Base-by-base conservation (phyloP, 257 asterid species). In the Solanum paucissectum region DNA sequence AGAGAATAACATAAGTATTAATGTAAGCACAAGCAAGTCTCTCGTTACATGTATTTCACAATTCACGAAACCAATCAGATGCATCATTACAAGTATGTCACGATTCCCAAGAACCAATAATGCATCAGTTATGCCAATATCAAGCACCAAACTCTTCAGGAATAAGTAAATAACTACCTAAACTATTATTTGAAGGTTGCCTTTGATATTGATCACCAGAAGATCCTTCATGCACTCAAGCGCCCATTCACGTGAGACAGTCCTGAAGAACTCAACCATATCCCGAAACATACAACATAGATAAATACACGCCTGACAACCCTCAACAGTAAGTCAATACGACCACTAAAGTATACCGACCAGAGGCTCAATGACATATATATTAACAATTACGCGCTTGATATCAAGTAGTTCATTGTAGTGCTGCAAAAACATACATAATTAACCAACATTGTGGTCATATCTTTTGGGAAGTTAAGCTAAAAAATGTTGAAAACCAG, bases 331-430 rank as follows among this genome's bases (percentile, higher is more conserved):
- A 14, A n/a, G 42, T 69, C 52, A 91, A 49, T 36, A 27, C 21
- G 58, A 29, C 82, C 10, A 37, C 76, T 72, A 40, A 58, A 88
- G 13, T 62, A 86, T 64, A 83, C 89, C 84, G 83, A 96, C 99
- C 99, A 96, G 99, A 66, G 99, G 99, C 95, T 98, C 99, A 92
- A 98, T 98, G 73, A 98, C 99, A 96, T 98, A 98, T 86, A 99
- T 98, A 89, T 98, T 98, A 90, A 98, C 99, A 88, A 97, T 97
- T 83, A 97, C 96, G 66, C 99, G 98, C 93, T 98, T 98, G 90
- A 97, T 93, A 92, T 96, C 99, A 83, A 99, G 98, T 88, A 98
- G 90, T 89, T 98, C 99, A 40, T 95, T 73, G 88, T 98, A 98
- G 86, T 98, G 99, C 99, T 97, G 95, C 93, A 93, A 84, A 87